A percentile compares a stretch with the other conserved stretches of the same genome.
phyloP scores from a whole-genome alignment of 169 alveolate genomes.

The Miamiensis avidus region DNA sequence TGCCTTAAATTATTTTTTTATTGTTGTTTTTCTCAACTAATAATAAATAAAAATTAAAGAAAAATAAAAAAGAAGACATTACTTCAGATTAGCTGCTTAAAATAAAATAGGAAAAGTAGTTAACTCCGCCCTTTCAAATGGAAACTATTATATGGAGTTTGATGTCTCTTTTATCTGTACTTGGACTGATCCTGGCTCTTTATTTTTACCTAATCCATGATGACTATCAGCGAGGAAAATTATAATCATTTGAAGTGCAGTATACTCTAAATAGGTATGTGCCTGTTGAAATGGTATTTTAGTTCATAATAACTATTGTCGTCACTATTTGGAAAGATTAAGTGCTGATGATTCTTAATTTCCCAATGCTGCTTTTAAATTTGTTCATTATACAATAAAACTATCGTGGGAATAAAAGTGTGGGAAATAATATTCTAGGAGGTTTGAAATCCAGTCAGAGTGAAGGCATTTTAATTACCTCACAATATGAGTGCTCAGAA shows the following conservation, averaged over 20 bases:
- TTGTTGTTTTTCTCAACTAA: too few relatives aligned
- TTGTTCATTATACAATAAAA: too few relatives aligned
- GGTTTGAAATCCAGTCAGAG: too few relatives aligned
- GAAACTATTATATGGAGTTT: neutral
- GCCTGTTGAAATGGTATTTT: neutral
- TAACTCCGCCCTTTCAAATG: too few relatives aligned
- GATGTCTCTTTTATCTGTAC: neutral
- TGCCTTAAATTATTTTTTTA: too few relatives aligned
- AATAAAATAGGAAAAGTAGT: too few relatives aligned
- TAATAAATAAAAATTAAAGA: too few relatives aligned
- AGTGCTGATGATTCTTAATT: neutral
- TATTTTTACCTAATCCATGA: neutral
- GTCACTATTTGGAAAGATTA: neutral
- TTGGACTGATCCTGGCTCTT: neutral
- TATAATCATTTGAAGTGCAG: neutral
- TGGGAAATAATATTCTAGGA: neutral
- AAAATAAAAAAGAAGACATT: too few relatives aligned
- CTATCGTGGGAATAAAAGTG: neutral
- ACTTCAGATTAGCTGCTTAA: too few relatives aligned
- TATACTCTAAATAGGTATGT: neutral
- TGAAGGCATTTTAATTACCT: neutral
- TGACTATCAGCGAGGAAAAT: neutral
- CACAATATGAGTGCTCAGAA: neutral
- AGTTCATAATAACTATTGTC: neutral
- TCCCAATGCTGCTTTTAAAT: neutral